phyloP scores from a whole-genome alignment of 2,329 filamentous ascomycete species.

The Hyphodiscus sp. region DNA sequence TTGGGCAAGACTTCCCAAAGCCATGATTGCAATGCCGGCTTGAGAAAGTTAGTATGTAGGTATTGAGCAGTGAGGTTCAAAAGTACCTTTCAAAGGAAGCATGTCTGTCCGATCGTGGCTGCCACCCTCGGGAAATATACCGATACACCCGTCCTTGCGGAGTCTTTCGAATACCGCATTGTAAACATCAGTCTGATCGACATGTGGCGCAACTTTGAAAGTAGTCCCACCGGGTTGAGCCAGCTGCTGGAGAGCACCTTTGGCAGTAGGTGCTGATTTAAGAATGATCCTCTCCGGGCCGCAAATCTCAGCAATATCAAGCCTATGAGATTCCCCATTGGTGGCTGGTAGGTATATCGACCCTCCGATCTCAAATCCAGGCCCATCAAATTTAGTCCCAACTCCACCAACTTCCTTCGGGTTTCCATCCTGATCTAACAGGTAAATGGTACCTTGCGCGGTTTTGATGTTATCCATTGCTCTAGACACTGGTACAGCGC shows the following conservation, averaged over 20 bases:
- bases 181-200: conserved; percentile 91
- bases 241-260: neutral
- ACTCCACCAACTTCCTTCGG: conserved; percentile 2
- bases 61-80: neutral
- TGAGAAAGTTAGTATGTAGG: neutral
- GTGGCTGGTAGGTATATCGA: conserved; percentile 12
- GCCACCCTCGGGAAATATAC: conserved; percentile 94
- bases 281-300: neutral
- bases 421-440: neutral
- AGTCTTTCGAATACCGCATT: conserved; percentile 83
- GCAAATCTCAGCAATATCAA: neutral
- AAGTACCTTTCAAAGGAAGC: conserved; percentile 69
- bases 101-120: conserved; percentile 92
- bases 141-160: conserved; percentile 76
- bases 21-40: conserved; percentile 77
- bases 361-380: conserved; percentile 8
- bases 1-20: conserved; percentile 76
- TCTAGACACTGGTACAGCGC: neutral
- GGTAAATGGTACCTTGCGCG: neutral
- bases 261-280: neutral
- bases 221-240: neutral
- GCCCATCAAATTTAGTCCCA: conserved; percentile 12
- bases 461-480: neutral
- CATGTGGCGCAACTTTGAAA: conserved; percentile 75
- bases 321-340: conserved; percentile 13